A percentile compares a stretch with the other conserved stretches of the same genome.
These are phyloP conservation scores for Ceratocystis variospora DNA, from an alignment of 2,329 filamentous ascomycete genomes.

Conservation along the genomic window DNA sequence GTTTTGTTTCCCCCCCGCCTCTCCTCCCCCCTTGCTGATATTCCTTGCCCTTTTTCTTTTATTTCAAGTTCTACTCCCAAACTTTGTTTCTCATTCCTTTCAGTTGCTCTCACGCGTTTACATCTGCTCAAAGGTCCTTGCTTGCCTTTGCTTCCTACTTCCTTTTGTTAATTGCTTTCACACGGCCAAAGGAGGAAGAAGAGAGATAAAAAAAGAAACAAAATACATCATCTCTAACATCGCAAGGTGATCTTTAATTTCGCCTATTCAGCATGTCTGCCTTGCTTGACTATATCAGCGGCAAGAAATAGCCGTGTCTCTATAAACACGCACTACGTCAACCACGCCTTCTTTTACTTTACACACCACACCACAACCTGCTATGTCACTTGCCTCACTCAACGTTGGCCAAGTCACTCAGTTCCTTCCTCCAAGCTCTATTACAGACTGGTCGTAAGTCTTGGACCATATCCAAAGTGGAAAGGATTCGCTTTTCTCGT, in stretches of 20 bases:
- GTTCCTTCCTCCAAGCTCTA: neutral
- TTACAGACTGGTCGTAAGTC: neutral
- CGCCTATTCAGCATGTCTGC: neutral
- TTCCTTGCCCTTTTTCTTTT: neutral
- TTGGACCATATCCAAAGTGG: neutral
- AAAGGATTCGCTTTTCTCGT: neutral
- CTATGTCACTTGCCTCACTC: neutral
- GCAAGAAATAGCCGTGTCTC: neutral
- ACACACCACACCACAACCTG: neutral
- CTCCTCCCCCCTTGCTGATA: too few species aligned
- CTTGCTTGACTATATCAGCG: neutral
- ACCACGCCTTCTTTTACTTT: neutral
- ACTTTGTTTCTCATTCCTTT: neutral
- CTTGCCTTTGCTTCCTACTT: neutral
- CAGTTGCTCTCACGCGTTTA: neutral
- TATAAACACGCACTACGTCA: neutral
- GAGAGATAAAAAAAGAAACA: neutral
- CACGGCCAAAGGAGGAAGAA: neutral
- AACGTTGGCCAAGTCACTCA: neutral
- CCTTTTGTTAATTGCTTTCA: neutral
- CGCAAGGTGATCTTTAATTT: neutral
- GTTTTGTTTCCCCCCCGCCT: neutral
- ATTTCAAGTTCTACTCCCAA: neutral
- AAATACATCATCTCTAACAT: neutral
- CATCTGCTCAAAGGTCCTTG: neutral